phyloP scores from a whole-genome alignment of 2,329 filamentous ascomycete species.

The Teratosphaeria nubilosa region DNA sequence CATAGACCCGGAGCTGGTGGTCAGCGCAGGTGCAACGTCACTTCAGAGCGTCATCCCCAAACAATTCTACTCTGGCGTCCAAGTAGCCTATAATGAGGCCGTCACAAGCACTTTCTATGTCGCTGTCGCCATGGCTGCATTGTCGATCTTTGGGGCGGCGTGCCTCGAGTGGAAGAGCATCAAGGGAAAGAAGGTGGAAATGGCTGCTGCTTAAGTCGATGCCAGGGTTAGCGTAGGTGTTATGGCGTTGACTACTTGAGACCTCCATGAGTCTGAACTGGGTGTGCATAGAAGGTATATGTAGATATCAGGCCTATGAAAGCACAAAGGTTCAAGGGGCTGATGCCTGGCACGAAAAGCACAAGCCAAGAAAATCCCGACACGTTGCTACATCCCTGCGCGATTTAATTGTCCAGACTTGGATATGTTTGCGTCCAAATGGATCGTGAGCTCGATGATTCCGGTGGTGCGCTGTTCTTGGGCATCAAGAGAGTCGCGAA shows the following conservation, averaged over 20 bases:
- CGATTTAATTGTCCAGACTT: too few relatives aligned
- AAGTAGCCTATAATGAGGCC: conserved; percentile 54
- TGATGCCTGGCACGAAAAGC: too few relatives aligned
- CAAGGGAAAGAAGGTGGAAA: conserved; percentile 41
- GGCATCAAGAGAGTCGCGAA: background rate
- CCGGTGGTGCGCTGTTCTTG: background rate
- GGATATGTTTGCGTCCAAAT: background rate
- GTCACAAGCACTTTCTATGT: conserved; percentile 52
- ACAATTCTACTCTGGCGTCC: conserved; percentile 43
- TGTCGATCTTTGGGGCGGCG: conserved; percentile 46
- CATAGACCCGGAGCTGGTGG: conserved; percentile 33
- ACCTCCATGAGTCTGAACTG: background rate
- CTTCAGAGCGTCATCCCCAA: conserved; percentile 44
- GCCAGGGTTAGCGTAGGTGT: background rate
- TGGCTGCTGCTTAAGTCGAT: conserved; percentile 18
- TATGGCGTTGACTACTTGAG: background rate
- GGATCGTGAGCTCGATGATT: background rate
- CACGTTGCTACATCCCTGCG: too few relatives aligned
- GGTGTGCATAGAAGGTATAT: background rate
- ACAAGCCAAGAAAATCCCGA: too few relatives aligned
- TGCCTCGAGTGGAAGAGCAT: conserved; percentile 57
- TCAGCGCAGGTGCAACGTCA: conserved; percentile 46
- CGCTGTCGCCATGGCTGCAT: conserved; percentile 42
- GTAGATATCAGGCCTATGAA: background rate
- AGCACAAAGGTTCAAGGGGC: too few relatives aligned